Evolutionary conservation across 176 grass and related monocot genomes (phyloP).

Genomic region (Olyra latifolia): DNA sequence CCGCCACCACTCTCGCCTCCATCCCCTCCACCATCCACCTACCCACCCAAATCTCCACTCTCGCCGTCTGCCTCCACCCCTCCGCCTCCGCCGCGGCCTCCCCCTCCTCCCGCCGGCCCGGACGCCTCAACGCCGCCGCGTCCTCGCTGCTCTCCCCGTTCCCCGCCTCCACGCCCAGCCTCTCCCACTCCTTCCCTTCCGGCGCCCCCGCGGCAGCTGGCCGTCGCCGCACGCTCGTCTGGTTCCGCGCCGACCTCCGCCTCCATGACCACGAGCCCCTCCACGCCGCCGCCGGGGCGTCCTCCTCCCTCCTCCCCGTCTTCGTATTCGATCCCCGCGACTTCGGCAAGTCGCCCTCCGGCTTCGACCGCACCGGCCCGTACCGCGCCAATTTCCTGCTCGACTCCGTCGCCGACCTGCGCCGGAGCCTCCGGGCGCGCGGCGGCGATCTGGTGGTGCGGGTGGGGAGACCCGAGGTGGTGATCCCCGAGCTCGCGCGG

Average conservation of each 20-base stretch:
- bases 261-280: constrained; percentile 81
- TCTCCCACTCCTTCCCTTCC: constrained; percentile 48
- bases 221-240: constrained; percentile 74
- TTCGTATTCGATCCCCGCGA: constrained; percentile 82
- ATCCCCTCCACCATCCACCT: constrained; percentile 55
- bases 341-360: constrained; percentile 61
- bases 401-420: constrained; percentile 86
- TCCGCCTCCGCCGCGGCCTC: constrained; percentile 25
- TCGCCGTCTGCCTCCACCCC: constrained; percentile 54
- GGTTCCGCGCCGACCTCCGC: constrained; percentile 83
- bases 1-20: constrained; percentile 29
- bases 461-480: constrained; percentile 75
- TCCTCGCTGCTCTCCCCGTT: constrained; percentile 58
- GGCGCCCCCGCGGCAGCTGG: constrained; percentile 46
- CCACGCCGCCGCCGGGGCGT: constrained; percentile 44
- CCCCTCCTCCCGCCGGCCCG: constrained; percentile 30
- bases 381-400: constrained; percentile 75
- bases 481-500: constrained; percentile 74
- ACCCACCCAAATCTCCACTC: constrained; percentile 56
- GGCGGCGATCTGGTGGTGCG: constrained; percentile 82
- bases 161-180: constrained; percentile 39
- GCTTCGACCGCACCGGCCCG: constrained; percentile 68
- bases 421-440: constrained; percentile 54
- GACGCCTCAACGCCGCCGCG: constrained; percentile 41
- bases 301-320: constrained; percentile 72